Percentiles rank a stretch among this genome's conserved stretches.
Evolutionary conservation across 768 basidiomycete species (phyloP).

Genomic region (Cubamyces sp.): DNA sequence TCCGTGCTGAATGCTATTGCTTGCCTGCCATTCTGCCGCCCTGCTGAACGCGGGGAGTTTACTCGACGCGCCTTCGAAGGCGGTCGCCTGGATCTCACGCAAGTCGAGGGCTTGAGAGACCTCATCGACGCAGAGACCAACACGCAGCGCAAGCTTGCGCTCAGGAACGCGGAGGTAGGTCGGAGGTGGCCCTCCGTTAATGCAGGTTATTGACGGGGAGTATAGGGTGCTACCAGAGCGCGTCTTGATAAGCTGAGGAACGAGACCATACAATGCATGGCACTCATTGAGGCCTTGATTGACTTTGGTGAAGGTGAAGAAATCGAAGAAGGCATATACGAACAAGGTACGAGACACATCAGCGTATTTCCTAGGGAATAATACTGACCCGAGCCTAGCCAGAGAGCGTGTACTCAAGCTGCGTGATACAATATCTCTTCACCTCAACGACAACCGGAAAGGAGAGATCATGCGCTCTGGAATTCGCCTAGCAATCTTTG

Average conservation of each 20-base stretch:
- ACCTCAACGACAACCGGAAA: conserved; percentile 71
- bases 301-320: conserved; percentile 95
- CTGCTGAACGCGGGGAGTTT: conserved; percentile 88
- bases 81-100: conserved; percentile 83
- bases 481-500: conserved; percentile 84
- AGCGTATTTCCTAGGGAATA: conserved; percentile 2
- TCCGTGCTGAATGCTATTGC: conserved; percentile 70
- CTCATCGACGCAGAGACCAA: conserved; percentile 91
- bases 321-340: conserved; percentile 80
- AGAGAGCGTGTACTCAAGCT: conserved; percentile 52
- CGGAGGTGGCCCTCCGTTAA: neutral
- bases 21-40: conserved; percentile 63
- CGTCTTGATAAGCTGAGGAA: conserved; percentile 67
- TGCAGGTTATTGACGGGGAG: neutral
- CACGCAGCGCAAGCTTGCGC: conserved; percentile 72
- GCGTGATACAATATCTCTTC: conserved; percentile 51
- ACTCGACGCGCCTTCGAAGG: conserved; percentile 81
- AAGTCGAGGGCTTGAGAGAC: conserved; percentile 88
- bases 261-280: conserved; percentile 71
- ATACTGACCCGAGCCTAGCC: conserved; percentile 45
- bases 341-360: conserved; percentile 53
- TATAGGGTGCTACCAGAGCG: conserved; percentile 63
- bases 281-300: conserved; percentile 85
- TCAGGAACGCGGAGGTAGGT: conserved; percentile 69
- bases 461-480: conserved; percentile 87